phyloP scores from a whole-genome alignment of 495 filamentous ascomycete genomes.

The Penicillium verhagenii region DNA sequence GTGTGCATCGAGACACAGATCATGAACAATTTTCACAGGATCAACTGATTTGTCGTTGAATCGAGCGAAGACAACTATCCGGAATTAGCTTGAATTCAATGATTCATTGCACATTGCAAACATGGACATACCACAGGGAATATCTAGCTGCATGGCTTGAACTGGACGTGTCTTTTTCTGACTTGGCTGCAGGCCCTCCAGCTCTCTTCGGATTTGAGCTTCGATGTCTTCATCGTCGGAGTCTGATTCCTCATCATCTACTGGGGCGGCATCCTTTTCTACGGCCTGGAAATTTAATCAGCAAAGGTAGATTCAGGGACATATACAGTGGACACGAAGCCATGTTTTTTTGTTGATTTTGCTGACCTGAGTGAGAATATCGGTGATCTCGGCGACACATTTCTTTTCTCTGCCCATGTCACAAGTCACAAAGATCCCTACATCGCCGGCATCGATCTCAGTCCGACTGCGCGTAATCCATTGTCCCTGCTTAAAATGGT shows the following conservation, averaged over 20 bases:
- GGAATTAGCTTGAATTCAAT: slow-evolving; percentile 17
- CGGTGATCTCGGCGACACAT: slow-evolving; percentile 68
- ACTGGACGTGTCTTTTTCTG: slow-evolving; percentile 48
- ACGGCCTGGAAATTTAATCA: slow-evolving; percentile 11
- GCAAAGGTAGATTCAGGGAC: slow-evolving; percentile 2
- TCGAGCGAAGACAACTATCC: slow-evolving; percentile 43
- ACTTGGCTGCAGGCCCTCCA: slow-evolving; percentile 60
- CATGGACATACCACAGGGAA: slow-evolving; percentile 66
- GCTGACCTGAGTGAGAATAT: slow-evolving; percentile 73
- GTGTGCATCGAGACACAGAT: slow-evolving; percentile 67
- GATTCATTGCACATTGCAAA: background rate
- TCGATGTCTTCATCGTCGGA: slow-evolving; percentile 71
- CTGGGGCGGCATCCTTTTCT: slow-evolving; percentile 18
- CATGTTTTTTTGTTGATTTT: background rate
- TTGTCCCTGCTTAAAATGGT: slow-evolving; percentile 27
- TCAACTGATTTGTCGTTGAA: slow-evolving; percentile 62
- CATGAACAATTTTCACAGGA: slow-evolving; percentile 74
- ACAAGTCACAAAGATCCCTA: slow-evolving; percentile 88
- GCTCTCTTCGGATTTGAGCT: slow-evolving; percentile 73
- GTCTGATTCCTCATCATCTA: slow-evolving; percentile 33
- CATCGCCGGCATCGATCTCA: slow-evolving; percentile 68
- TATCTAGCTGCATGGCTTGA: slow-evolving; percentile 66
- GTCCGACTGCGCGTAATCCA: slow-evolving; percentile 23
- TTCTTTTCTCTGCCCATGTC: slow-evolving; percentile 75
- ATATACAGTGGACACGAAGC: background rate